phyloP scores from a whole-genome alignment of 768 basidiomycete genomes.

The Macrocybe gigantea region DNA sequence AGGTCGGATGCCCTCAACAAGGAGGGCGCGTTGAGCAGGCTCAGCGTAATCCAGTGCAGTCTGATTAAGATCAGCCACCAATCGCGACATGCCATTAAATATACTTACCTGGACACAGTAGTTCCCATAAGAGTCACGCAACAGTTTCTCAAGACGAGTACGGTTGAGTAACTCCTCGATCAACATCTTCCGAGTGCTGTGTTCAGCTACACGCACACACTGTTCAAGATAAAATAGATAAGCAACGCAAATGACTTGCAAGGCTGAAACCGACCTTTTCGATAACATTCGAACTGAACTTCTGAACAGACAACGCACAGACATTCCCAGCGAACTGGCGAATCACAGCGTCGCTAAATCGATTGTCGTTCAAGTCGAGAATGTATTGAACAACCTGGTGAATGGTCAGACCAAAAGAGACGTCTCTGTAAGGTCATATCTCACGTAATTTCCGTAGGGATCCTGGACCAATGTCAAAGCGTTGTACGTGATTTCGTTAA shows the following conservation, averaged over 20 bases:
- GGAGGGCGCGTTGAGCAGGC: slow-evolving; percentile 82
- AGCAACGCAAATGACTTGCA: neutral
- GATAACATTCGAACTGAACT: slow-evolving; percentile 99
- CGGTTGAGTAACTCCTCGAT: slow-evolving; percentile 95
- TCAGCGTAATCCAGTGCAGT: slow-evolving; percentile 98
- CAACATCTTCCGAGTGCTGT: slow-evolving; percentile 86
- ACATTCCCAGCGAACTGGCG: slow-evolving; percentile 97
- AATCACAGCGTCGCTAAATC: slow-evolving; percentile 96
- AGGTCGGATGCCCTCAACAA: slow-evolving; percentile 98
- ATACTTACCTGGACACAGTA: slow-evolving; percentile 80
- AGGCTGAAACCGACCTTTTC: slow-evolving; percentile 61
- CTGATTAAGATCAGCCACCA: slow-evolving; percentile 30
- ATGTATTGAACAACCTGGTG: slow-evolving; percentile 95
- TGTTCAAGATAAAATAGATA: slow-evolving; percentile 15
- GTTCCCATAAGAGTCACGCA: slow-evolving; percentile 95
- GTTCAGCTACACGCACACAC: slow-evolving; percentile 94
- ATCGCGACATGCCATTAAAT: neutral
- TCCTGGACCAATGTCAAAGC: slow-evolving; percentile 97
- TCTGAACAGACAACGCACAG: slow-evolving; percentile 95
- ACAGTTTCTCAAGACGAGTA: slow-evolving; percentile 88
- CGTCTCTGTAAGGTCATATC: slow-evolving; percentile 16
- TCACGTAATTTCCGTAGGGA: slow-evolving; percentile 88
- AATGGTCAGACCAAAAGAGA: slow-evolving; percentile 1
- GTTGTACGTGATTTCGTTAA: slow-evolving; percentile 98
- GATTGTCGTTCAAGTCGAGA: slow-evolving; percentile 94